Percentiles rank a stretch among this genome's conserved stretches.
Evolutionary conservation across 169 alveolate species (phyloP).

Genomic region (Theileria parva): DNA sequence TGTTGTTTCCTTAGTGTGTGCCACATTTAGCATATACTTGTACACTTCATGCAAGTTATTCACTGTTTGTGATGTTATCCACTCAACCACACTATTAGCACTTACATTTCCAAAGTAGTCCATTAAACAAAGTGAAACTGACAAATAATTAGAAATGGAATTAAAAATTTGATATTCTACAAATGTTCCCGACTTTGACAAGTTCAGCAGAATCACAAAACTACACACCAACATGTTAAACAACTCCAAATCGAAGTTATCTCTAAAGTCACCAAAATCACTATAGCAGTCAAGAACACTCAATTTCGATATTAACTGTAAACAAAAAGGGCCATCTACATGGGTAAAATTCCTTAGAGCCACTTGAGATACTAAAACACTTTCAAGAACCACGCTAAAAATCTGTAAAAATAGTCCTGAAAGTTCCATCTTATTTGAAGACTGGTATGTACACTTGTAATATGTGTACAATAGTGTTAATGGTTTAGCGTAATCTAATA

Average conservation of each 20-base stretch:
- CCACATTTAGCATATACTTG: slow-evolving; percentile 9
- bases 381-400: neutral
- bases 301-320: neutral
- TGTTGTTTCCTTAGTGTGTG: neutral
- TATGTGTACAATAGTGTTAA: neutral
- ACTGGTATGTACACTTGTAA: slow-evolving; percentile 1
- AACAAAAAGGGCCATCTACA: neutral
- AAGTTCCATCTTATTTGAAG: neutral
- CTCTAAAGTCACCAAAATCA: neutral
- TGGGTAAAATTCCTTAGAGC: neutral
- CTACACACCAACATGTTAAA: slow-evolving; percentile 6
- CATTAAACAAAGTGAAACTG: neutral
- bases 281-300: neutral
- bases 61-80: neutral
- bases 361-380: neutral
- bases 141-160: neutral
- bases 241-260: neutral
- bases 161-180: neutral
- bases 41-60: slow-evolving; percentile 2
- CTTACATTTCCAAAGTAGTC: neutral
- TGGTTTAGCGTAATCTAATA: neutral
- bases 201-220: slow-evolving; percentile 1
- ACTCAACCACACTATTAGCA: neutral
- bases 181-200: neutral
- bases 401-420: neutral